Evolutionary conservation across 345 rosid genomes (phyloP).

Genomic region (Populus ilicifolia): DNA sequence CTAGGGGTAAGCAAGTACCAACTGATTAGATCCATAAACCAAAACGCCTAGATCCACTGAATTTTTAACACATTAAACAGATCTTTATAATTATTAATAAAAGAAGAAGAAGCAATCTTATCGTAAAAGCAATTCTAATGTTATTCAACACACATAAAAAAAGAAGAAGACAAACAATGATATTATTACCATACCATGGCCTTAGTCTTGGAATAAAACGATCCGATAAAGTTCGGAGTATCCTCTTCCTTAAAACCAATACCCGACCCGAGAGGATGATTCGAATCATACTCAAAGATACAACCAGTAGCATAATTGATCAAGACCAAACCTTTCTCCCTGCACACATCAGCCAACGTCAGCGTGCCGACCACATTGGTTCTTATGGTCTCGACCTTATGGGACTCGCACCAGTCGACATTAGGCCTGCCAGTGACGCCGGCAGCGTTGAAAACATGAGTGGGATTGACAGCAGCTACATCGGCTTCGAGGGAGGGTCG

Average conservation of each 20-base stretch:
- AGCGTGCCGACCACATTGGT: slow-evolving; percentile 84
- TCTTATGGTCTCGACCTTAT: slow-evolving; percentile 86
- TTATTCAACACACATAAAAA: too few relatives aligned
- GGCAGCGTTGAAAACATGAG: slow-evolving; percentile 90
- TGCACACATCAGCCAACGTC: slow-evolving; percentile 79
- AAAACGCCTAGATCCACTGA: neutral
- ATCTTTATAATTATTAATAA: neutral
- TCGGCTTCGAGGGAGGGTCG: slow-evolving; percentile 64
- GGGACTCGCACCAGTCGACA: slow-evolving; percentile 94
- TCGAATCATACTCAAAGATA: slow-evolving; percentile 75
- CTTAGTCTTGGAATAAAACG: slow-evolving; percentile 88
- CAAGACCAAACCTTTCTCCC: slow-evolving; percentile 60
- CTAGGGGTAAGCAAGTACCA: neutral
- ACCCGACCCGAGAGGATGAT: slow-evolving; percentile 70
- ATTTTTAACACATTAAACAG: neutral
- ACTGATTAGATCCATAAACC: neutral
- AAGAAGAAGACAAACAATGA: neutral
- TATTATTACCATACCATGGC: slow-evolving; percentile 64
- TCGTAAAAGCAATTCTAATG: neutral
- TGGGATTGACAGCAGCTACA: slow-evolving; percentile 53
- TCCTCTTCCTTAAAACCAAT: slow-evolving; percentile 90
- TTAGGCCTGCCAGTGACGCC: slow-evolving; percentile 94
- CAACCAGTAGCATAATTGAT: slow-evolving; percentile 89
- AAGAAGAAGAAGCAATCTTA: too few relatives aligned
- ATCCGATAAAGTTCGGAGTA: slow-evolving; percentile 78